Base-by-base conservation (phyloP, 2,329 filamentous ascomycete genomes). In the Sporothrix inflata region DNA sequence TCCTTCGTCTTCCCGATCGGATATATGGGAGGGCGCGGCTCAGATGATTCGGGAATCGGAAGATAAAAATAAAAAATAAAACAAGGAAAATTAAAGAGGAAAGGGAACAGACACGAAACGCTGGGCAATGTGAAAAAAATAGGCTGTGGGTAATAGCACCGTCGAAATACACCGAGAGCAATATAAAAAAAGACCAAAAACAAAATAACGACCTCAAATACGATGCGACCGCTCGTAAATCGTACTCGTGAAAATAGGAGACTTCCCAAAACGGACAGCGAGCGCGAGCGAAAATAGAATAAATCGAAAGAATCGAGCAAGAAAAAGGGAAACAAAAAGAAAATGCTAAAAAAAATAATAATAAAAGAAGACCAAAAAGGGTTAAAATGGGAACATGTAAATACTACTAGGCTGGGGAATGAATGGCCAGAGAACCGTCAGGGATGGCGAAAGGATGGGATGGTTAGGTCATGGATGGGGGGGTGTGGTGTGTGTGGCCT, bases 21-120 rank as follows among this genome's bases (percentile, higher is more conserved):
- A 57, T 55, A 55, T 61, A 40, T 40, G 38, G 60, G 60, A 11
- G 27, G 38, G 21, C 16, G 60, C 38, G 38, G 60, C 60, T 65
- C 38, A 45, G 12, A 24, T 45, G 14, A 4, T 12, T 65, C 40
- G 38, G 38, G 14, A 30, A n/a, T 30, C 14, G 61, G 24, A 47
- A 65, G 30, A 65, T 45, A 11, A 45, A 45, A 65, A 24, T 11
- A 61, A 65, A 65, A 30, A 65, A 65, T 65, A 47, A 47, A 30
- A 24, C 30, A 57, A 24, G n/a, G 30, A 40, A 40, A 42, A 24
- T 21, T 14, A 24, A 34, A 57, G 7, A 24, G 12, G 8, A n/a
- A 24, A 34, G 57, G 21, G 19, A 63, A 8, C 19, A 24, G 12
- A 40, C 34, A 21, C 34, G 57, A 63, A 63, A 63, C 11, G 9